Base-by-base conservation (phyloP, 345 rosid species). In the Corchorus olitorius region DNA sequence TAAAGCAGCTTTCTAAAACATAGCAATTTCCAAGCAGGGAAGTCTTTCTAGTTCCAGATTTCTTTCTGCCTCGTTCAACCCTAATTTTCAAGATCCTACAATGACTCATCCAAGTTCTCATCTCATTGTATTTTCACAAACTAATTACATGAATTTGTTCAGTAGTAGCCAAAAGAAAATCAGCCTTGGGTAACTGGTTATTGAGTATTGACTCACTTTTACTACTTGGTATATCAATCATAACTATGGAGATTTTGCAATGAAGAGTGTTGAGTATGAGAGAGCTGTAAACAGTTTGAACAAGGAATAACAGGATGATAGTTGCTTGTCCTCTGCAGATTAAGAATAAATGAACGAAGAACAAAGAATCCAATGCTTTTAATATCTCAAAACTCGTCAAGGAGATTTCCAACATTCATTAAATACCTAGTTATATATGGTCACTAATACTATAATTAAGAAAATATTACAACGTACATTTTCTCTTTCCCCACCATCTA, bases 91-190 rank as follows among this genome's bases (percentile, higher is more conserved):
- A 33, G 17, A 60, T 60, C 39, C 39, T 4, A 12, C 16, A 39
- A 9, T 19, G 19, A 20, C 15, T 46, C 35, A 65, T 13, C 0
- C 54, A 22, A 6, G 0, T 43, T 67, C 20, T 49, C 20, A 3
- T 49, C 59, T 27, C 15, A 49, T 65, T 65, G 50, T n/a, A 65
- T 22, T 65, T 65, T 39, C 27, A 10, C 52, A 41, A 17, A 19
- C 22, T 3, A 63, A 16, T 37, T 65, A 22, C 14, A 9, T 43
- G 10, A 10, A n/a, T 65, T 65, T 10, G 16, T 19, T n/a, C 52
- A 65, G 41, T 65, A 65, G 33, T 41, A n/a, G 70, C 50, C n/a
- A 65, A 41, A 43, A 43, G 33, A 7, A 37, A 63, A 63, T 63
- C 46, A 15, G n/a, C 70, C 34, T 65, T 65, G 0, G 4, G 52